Evolutionary conservation across 805 yeast species (phyloP).

Genomic region (baker's yeast (Saccharomyces cerevisiae)): DNA sequence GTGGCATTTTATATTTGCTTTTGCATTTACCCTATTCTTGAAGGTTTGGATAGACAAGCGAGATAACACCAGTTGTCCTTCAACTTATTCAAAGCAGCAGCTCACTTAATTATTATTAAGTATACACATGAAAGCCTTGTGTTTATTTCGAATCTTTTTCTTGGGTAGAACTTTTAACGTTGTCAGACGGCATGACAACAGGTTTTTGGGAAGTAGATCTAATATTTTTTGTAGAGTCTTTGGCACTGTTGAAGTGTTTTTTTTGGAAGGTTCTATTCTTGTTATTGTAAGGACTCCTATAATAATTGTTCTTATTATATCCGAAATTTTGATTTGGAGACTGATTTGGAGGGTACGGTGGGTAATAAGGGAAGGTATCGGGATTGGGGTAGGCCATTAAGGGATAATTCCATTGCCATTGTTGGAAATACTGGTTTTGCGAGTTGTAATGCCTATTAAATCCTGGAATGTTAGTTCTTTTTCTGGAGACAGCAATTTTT

Average conservation of each 20-base stretch:
- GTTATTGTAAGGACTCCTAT: conserved; percentile 11
- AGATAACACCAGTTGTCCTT: no score
- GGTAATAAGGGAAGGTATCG: conserved; percentile 8
- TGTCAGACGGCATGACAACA: not conserved
- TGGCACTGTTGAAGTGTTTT: not conserved
- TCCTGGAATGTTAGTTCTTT: conserved; percentile 50
- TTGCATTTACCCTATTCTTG: not conserved
- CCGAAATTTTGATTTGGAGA: conserved; percentile 11
- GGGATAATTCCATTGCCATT: conserved; percentile 21
- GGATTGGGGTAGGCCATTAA: conserved; percentile 12
- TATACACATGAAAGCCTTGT: not conserved
- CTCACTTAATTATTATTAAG: not conserved
- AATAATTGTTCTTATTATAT: conserved; percentile 9
- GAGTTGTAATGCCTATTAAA: conserved; percentile 14
- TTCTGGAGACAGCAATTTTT: conserved; percentile 39
- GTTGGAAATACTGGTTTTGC: conserved; percentile 21
- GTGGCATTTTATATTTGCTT: no score
- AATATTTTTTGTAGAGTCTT: not conserved
- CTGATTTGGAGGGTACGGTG: not conserved
- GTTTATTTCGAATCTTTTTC: not conserved
- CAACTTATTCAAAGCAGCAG: not conserved
- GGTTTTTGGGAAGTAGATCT: not conserved
- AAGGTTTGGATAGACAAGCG: not conserved
- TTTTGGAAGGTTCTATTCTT: conserved; percentile 6
- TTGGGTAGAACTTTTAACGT: not conserved